A percentile compares a stretch with the other conserved stretches of the same genome.
Evolutionary conservation across 75 land plant genomes (phyloP).

Genomic region (Gnetum montanum): DNA sequence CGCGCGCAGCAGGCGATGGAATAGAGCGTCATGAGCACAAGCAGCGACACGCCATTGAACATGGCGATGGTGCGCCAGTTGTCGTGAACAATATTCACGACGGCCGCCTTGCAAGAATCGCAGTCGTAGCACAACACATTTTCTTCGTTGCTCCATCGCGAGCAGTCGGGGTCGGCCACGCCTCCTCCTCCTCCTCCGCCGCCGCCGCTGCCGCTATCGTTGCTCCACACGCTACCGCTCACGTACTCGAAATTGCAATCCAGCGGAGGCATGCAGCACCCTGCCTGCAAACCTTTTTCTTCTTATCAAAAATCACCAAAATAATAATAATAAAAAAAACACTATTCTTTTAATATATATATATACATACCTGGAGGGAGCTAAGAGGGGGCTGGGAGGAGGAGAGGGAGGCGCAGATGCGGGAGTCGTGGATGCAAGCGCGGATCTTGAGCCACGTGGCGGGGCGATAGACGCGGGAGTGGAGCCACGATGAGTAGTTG

Average conservation of each 20-base stretch:
- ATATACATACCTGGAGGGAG: background rate
- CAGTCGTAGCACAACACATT: slow-evolving; percentile 40
- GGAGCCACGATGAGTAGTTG: slow-evolving; percentile 22
- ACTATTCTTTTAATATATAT: background rate
- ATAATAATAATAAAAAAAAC: background rate
- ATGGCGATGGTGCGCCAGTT: slow-evolving; percentile 34
- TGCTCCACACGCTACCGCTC: slow-evolving; percentile 18
- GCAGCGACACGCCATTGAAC: slow-evolving; percentile 14
- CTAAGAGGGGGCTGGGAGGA: background rate
- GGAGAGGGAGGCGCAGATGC: slow-evolving; percentile 13
- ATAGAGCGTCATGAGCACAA: slow-evolving; percentile 31
- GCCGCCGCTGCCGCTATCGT: too few relatives aligned
- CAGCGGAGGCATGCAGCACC: slow-evolving; percentile 89
- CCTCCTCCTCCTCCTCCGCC: too few relatives aligned
- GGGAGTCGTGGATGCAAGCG: slow-evolving; percentile 22
- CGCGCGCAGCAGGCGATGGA: slow-evolving; percentile 41
- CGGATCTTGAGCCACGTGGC: slow-evolving; percentile 16
- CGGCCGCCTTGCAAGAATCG: slow-evolving; percentile 41
- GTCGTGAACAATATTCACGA: slow-evolving; percentile 24
- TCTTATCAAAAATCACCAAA: too few relatives aligned
- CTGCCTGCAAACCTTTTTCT: slow-evolving; percentile 45
- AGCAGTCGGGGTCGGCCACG: slow-evolving; percentile 50
- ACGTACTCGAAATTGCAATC: slow-evolving; percentile 35
- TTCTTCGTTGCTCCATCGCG: slow-evolving; percentile 35
- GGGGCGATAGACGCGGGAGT: slow-evolving; percentile 4